phyloP scores from a whole-genome alignment of 306 rosid species.

The Myrica gale region DNA sequence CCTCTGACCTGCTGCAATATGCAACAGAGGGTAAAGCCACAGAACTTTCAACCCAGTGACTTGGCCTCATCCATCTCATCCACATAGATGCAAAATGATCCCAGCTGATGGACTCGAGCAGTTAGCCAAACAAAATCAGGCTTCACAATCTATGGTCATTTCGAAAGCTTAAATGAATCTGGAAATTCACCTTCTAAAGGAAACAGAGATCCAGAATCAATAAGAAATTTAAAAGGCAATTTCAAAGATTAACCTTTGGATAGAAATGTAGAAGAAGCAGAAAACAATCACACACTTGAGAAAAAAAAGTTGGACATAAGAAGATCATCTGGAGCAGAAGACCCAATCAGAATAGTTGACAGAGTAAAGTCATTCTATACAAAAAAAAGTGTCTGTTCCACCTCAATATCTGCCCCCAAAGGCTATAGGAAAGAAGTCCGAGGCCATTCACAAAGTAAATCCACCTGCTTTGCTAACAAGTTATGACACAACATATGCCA shows the following conservation, averaged over 20 bases:
- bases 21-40: background rate
- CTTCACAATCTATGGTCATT: background rate
- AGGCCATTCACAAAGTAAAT: background rate
- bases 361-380: background rate
- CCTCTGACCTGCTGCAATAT: background rate
- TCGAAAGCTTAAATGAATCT: background rate
- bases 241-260: background rate
- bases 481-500: constrained; percentile 10
- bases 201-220: background rate
- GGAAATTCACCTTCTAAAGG: background rate
- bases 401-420: background rate
- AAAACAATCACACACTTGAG: background rate
- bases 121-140: background rate
- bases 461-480: constrained; percentile 14
- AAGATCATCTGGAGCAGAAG: background rate
- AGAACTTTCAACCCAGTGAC: background rate
- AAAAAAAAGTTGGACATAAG: background rate
- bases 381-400: too few species aligned
- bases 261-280: background rate
- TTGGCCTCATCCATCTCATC: background rate
- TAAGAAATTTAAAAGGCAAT: background rate
- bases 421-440: background rate
- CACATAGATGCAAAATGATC: background rate
- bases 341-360: background rate
- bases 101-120: background rate